Percentiles rank a stretch among this genome's conserved stretches.
Conservation (phyloP, 495 filamentous ascomycete species). For the Friedmanniomyces endolithicus region DNA sequence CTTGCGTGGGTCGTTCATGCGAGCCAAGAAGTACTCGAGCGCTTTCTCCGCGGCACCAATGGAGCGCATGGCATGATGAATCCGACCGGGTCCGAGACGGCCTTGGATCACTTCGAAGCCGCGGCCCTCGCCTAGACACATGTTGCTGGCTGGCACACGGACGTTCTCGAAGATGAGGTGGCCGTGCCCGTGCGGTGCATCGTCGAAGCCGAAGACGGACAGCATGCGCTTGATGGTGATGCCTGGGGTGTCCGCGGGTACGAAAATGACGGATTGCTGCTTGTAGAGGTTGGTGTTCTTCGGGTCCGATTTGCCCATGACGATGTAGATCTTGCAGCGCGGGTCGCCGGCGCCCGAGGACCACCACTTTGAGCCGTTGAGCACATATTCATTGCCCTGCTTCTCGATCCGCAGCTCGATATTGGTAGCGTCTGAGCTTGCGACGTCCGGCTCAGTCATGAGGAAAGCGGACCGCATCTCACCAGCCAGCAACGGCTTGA, state of each 20-base stretch:
- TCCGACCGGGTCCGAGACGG: conserved; percentile 34
- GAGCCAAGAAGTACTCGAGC: conserved; percentile 33
- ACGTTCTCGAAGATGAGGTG: conserved; percentile 35
- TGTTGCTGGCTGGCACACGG: conserved; percentile 30
- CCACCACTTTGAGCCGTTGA: conserved; percentile 37
- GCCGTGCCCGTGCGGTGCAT: conserved; percentile 35
- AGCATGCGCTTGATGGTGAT: conserved; percentile 37
- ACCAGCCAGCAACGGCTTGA: conserved; percentile 31
- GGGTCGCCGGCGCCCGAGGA: conserved; percentile 32
- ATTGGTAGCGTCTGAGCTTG: conserved; percentile 34
- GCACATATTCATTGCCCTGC: conserved; percentile 31
- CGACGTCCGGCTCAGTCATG: conserved; percentile 36
- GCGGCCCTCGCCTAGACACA: conserved; percentile 31
- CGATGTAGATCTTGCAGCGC: conserved; percentile 34
- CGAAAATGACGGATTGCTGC: conserved; percentile 35
- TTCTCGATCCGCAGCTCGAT: conserved; percentile 28
- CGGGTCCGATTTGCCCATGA: conserved; percentile 34
- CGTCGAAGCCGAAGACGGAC: conserved; percentile 35
- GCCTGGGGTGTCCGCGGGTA: conserved; percentile 30
- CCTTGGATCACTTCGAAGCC: conserved; percentile 38
- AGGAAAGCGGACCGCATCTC: conserved; percentile 35
- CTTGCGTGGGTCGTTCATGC: conserved; percentile 33
- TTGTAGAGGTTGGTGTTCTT: conserved; percentile 28
- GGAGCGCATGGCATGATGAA: conserved; percentile 35
- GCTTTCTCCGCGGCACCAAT: conserved; percentile 34